Conservation (phyloP, 257 asterid genomes). For the Nyctanthes arbortristis region DNA sequence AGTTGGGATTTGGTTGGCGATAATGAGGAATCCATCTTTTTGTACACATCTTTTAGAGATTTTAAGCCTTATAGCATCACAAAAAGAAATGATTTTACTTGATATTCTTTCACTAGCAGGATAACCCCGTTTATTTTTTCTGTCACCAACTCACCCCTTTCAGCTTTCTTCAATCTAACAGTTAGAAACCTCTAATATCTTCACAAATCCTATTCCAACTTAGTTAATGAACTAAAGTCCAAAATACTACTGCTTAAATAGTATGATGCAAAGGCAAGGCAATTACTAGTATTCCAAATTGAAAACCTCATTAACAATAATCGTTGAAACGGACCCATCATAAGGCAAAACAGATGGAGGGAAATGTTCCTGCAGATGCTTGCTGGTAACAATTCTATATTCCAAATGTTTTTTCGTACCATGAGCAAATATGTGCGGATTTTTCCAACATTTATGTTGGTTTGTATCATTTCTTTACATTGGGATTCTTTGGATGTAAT, state of each 20-base stretch:
- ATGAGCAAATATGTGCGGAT: not conserved
- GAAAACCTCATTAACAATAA: not conserved
- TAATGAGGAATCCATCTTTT: too few species aligned
- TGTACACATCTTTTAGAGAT: too few species aligned
- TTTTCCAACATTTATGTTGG: too few species aligned
- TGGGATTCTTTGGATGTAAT: not conserved
- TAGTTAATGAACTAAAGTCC: not conserved
- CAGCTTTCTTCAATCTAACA: too few species aligned
- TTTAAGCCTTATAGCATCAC: too few species aligned
- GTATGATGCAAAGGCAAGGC: not conserved
- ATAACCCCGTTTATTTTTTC: too few species aligned
- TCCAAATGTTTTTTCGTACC: not conserved
- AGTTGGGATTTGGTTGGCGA: too few species aligned
- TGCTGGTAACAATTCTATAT: not conserved
- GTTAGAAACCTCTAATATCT: not conserved
- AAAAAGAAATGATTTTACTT: too few species aligned
- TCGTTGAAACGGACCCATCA: not conserved
- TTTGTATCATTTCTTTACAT: not conserved
- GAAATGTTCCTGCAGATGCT: too few species aligned
- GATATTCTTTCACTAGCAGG: too few species aligned
- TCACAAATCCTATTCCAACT: not conserved
- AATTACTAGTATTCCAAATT: too few species aligned
- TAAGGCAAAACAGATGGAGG: not conserved
- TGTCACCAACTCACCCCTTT: too few species aligned
- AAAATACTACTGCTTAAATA: not conserved